Evolutionary conservation across 2,329 filamentous ascomycete species (phyloP), one percentile per base, ranked within the genome.

Genomic region (Alternaria angustiovoidea): DNA sequence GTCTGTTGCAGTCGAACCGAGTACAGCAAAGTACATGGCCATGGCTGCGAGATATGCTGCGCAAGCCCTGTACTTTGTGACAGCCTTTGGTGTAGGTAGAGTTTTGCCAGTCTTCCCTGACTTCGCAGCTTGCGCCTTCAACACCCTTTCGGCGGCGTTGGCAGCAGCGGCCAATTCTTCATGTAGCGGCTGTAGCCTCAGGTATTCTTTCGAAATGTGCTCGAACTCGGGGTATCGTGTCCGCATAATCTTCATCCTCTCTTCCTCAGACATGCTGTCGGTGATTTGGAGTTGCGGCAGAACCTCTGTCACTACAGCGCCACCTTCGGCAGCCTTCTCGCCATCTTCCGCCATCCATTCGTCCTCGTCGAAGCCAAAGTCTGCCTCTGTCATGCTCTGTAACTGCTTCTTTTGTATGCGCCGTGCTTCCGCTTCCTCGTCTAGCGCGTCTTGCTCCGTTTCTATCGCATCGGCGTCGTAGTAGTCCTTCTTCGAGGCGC

Each of bases 141-240:
- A 65, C 14, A 81, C 63, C 22, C 78, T 74, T 54, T 87, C 83
- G 1, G 88, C 87, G 30, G 85, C 82, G 51, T 86, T 82, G 49
- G 88, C 86, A 46, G 90, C 82, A 8, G 84, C 80, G 11, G 82
- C 81, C 8, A 95, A 79, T 14, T 87, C 81, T 22, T 89, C 86
- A 67, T 87, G 82, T 7, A 85, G 71, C 24, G 81, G 78, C 72
- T 94, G 90, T 47, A 97, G 81, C n/a, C 85, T 81, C 54, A 90
- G 76, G 61, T 95, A 91, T 71, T 98, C 94, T 67, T 91, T 89
- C 48, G 91, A 89, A 38, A 99, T 83, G 57, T 90, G 90, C 63
- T 96, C 91, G 67, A 98, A 95, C 75, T 99, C 95, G 3, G 96
- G 95, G 76, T 99, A 97, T 76, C 92, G 86, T 47, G 88, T 86